A percentile compares a stretch with the other conserved stretches of the same genome.
phyloP scores from a whole-genome alignment of 306 rosid species.

The Inga laurina region DNA sequence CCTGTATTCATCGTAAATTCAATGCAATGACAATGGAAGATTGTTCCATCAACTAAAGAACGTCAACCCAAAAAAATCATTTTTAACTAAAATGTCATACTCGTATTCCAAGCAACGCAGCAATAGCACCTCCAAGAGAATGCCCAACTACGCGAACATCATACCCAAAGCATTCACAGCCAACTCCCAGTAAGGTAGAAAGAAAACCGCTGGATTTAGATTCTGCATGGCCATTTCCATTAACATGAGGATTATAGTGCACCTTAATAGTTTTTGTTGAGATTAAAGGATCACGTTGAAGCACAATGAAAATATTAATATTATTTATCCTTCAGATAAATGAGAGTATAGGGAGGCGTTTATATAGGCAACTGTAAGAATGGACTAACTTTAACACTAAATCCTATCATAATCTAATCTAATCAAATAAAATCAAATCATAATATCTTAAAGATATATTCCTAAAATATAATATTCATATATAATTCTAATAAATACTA shows the following conservation, averaged over 20 bases:
- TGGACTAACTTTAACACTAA: no score
- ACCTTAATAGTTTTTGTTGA: neutral
- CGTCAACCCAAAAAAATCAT: neutral
- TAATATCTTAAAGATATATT: no score
- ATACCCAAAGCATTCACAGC: conserved; percentile 87
- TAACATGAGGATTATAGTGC: conserved; percentile 7
- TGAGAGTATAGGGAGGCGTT: no score
- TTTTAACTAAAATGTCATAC: conserved; percentile 53
- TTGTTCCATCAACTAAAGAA: conserved; percentile 15
- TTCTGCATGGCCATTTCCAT: conserved; percentile 57
- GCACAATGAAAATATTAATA: no score
- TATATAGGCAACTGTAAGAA: no score
- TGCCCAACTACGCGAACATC: conserved; percentile 83
- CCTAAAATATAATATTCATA: no score
- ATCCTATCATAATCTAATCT: no score
- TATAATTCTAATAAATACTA: no score
- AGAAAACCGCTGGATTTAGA: conserved; percentile 67
- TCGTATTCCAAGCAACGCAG: conserved; percentile 77
- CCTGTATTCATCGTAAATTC: conserved; percentile 1
- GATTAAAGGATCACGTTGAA: no score
- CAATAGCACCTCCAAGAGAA: conserved; percentile 94
- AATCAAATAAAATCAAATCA: no score
- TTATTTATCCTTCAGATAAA: no score
- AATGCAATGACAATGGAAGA: conserved; percentile 25
- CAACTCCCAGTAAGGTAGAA: conserved; percentile 80